phyloP scores from a whole-genome alignment of 1,139 yeast species.

The Candida sojae region DNA sequence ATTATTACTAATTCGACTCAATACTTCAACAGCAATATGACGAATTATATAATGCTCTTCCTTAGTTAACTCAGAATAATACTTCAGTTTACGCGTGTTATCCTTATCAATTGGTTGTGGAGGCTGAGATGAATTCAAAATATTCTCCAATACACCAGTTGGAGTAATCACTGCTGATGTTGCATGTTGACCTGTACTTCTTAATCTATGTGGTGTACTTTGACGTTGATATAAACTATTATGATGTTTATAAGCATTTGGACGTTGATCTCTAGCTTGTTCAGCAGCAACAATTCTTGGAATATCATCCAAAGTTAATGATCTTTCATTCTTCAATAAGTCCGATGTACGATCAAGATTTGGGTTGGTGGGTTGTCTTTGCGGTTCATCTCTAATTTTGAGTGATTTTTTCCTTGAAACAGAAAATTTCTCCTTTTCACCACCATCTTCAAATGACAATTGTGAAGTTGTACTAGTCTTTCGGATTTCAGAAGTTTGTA shows the following conservation, averaged over 20 bases:
- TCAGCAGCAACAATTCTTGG: conserved; percentile 97
- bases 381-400: conserved; percentile 50
- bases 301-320: conserved; percentile 90
- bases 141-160: conserved; percentile 14
- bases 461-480: conserved; percentile 16
- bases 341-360: conserved; percentile 61
- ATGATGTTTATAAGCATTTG: conserved; percentile 80
- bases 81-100: conserved; percentile 30
- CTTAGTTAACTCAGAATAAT: conserved; percentile 71
- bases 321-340: conserved; percentile 74
- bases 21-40: conserved; percentile 68
- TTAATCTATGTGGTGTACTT: conserved; percentile 21
- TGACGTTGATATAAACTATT: conserved; percentile 45
- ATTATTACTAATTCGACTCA: conserved; percentile 43
- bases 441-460: conserved; percentile 16
- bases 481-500: conserved; percentile 3
- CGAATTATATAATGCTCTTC: conserved; percentile 64
- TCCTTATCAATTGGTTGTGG: conserved; percentile 5
- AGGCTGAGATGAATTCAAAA: conserved; percentile 10
- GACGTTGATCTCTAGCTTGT: conserved; percentile 90
- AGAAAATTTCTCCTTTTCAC: conserved; percentile 31
- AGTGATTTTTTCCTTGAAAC: conserved; percentile 31
- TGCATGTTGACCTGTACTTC: conserved; percentile 7
- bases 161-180: conserved; percentile 12
- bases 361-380: conserved; percentile 29